Evolutionary conservation across 352 stramenopile genomes (phyloP).

Genomic region (Globisporangium splendens): DNA sequence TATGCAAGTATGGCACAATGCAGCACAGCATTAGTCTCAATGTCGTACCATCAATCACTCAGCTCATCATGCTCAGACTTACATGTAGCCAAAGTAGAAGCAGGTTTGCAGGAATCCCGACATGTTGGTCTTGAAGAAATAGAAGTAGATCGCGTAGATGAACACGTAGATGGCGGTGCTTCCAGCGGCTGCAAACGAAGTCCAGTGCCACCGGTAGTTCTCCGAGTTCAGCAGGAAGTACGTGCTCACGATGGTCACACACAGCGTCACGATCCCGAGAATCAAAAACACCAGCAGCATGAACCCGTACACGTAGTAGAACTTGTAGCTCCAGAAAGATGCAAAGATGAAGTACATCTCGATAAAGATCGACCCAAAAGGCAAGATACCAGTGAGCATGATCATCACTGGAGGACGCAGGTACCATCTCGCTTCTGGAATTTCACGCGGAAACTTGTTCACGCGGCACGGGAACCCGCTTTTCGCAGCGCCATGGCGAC

Average conservation of each 20-base stretch:
- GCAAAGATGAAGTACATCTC: slow-evolving; percentile 99
- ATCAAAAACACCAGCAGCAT: slow-evolving; percentile 98
- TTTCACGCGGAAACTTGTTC: slow-evolving; percentile 95
- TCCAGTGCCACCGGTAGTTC: slow-evolving; percentile 99
- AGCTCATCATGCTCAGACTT: slow-evolving; percentile 16
- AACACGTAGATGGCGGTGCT: slow-evolving; percentile 97
- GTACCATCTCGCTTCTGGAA: slow-evolving; percentile 80
- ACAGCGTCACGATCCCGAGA: slow-evolving; percentile 96
- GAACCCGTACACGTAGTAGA: slow-evolving; percentile 99
- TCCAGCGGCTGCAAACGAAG: slow-evolving; percentile 92
- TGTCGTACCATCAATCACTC: neutral
- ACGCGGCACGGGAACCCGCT: slow-evolving; percentile 89
- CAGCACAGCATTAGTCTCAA: slow-evolving; percentile 6
- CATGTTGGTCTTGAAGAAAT: slow-evolving; percentile 99
- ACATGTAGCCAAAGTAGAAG: slow-evolving; percentile 99
- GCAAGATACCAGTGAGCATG: slow-evolving; percentile 94
- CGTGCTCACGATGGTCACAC: slow-evolving; percentile 98
- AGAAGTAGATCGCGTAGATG: slow-evolving; percentile 99
- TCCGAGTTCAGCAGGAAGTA: slow-evolving; percentile 99
- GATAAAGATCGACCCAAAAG: slow-evolving; percentile 99
- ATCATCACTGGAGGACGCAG: slow-evolving; percentile 88
- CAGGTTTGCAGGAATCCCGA: slow-evolving; percentile 96
- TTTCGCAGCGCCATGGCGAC: slow-evolving; percentile 91
- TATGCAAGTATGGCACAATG: slow-evolving; percentile 24
- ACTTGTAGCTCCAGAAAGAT: slow-evolving; percentile 99